A percentile compares a stretch with the other conserved stretches of the same genome.
phyloP scores from a whole-genome alignment of 2,329 filamentous ascomycete genomes.

The Ramularia endophylla region DNA sequence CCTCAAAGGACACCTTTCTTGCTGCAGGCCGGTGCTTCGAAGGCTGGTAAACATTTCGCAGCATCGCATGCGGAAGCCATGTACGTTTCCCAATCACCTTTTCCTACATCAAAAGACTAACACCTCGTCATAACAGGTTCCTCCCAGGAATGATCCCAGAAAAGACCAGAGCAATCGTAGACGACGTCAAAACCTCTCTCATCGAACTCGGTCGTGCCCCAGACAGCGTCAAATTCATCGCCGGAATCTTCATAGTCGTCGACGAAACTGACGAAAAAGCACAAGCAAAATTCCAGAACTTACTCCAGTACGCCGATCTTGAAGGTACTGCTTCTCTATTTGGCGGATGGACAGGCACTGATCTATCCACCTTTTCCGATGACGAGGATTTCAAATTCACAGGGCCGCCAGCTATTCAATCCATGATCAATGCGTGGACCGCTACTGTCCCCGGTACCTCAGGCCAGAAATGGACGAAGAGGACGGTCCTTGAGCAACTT shows the following conservation, averaged over 20 bases:
- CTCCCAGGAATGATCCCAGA: constrained; percentile 40
- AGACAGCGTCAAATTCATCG: constrained; percentile 39
- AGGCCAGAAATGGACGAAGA: constrained; percentile 42
- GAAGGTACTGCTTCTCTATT: constrained; percentile 43
- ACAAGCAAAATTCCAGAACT: constrained; percentile 37
- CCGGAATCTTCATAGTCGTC: constrained; percentile 40
- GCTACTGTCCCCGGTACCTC: constrained; percentile 38
- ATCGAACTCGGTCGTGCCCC: constrained; percentile 35
- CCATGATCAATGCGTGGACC: constrained; percentile 42
- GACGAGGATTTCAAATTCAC: constrained; percentile 42
- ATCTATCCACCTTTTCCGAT: constrained; percentile 38
- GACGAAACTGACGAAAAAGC: constrained; percentile 42
- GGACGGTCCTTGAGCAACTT: constrained; percentile 37
- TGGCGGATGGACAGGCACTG: constrained; percentile 44
- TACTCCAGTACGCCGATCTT: constrained; percentile 39
- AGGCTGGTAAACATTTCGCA: constrained; percentile 42
- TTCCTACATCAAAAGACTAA: too few species aligned
- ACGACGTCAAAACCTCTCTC: constrained; percentile 37
- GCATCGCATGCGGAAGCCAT: constrained; percentile 42
- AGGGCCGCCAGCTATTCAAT: constrained; percentile 36
- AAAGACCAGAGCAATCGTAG: constrained; percentile 37
- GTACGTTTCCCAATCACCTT: neutral
- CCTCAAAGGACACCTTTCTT: constrained; percentile 53
- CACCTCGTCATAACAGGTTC: constrained; percentile 24
- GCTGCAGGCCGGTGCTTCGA: constrained; percentile 46